Percentiles rank a stretch among this genome's conserved stretches.
These are phyloP conservation scores for Periconia macrospinosa DNA, from an alignment of 2,329 filamentous ascomycete species.

Conservation along the genomic window DNA sequence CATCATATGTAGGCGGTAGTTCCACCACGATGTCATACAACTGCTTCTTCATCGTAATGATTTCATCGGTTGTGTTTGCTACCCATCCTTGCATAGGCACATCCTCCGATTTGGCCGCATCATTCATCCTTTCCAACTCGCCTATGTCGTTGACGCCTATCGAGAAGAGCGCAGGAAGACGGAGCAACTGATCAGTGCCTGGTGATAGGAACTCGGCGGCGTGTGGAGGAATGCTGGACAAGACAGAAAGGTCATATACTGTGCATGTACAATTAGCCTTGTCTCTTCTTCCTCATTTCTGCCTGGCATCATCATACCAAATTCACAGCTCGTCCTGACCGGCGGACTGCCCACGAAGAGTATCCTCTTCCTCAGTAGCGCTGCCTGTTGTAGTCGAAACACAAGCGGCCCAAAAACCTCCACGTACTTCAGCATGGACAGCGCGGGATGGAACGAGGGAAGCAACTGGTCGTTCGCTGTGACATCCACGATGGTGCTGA, in stretches of 20 bases:
- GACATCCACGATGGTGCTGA: slow-evolving; percentile 59
- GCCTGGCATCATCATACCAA: slow-evolving; percentile 61
- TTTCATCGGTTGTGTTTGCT: slow-evolving; percentile 93
- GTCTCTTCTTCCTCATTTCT: not conserved
- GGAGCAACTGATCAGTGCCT: slow-evolving; percentile 60
- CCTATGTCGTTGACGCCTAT: slow-evolving; percentile 93
- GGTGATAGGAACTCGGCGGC: slow-evolving; percentile 70
- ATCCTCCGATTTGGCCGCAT: slow-evolving; percentile 22
- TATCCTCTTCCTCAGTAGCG: slow-evolving; percentile 83
- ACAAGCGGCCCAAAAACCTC: slow-evolving; percentile 87
- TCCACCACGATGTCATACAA: slow-evolving; percentile 90
- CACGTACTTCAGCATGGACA: slow-evolving; percentile 76
- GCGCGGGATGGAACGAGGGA: slow-evolving; percentile 80
- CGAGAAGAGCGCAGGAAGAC: slow-evolving; percentile 83
- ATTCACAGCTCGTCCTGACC: slow-evolving; percentile 83
- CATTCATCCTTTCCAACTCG: slow-evolving; percentile 65
- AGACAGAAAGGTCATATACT: slow-evolving; percentile 94
- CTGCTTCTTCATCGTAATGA: slow-evolving; percentile 80
- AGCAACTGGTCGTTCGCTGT: slow-evolving; percentile 66
- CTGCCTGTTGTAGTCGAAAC: slow-evolving; percentile 87
- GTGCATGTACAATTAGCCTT: slow-evolving; percentile 6
- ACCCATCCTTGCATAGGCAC: slow-evolving; percentile 69
- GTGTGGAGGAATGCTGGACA: slow-evolving; percentile 82
- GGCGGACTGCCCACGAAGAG: slow-evolving; percentile 84
- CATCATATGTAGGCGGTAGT: slow-evolving; percentile 66